Evolutionary conservation across 73 alveolate species (phyloP), one percentile per base, ranked within the genome.

Genomic region (Paraurostyla sp.): DNA sequence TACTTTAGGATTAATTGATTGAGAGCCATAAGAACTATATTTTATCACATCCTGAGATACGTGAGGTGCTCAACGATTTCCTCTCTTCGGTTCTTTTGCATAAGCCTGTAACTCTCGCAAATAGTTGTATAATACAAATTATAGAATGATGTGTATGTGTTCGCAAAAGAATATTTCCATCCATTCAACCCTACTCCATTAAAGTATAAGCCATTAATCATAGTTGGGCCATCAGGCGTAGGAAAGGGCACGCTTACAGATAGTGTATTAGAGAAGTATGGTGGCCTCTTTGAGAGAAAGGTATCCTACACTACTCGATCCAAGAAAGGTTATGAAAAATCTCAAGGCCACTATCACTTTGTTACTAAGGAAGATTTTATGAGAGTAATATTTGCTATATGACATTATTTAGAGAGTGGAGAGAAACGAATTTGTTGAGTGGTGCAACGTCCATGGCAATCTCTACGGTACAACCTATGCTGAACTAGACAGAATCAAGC

Each of bases 201-300:
- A 82, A 95, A 94, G 63, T 85, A 93, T 88, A 94, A 95, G 90
- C 96, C 98, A 36, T 92, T 96, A 29, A 94, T 95, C 20, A 88
- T 96, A 50, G 94, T 93, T 13, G 99, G 99, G 40, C 99, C 99
- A 20, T 89, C 93, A 45, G 97, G 98, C 29, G 99, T 96, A 0
- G 99, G 99, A 3, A 94, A 95, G 82, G 87, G 92, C 18, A 93
- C 96, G 13, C 86, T 96, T 54, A 52, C 88, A 40, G 69, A 86
- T 23, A 76, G 80, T 51, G 85, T 96, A 13, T 27, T 93, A 0
- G 71, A 80, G n/a, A 80, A 93, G 49, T 96, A 88, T 76, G 96
- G 96, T 25, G 97, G 90, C 29, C 81, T 92, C 25, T 95, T 95
- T 56, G 95, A 91, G 27, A 25, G 25, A 23, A 68, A 82, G 36